Evolutionary conservation across 75 land plant genomes (phyloP).

Genomic region (Isoetes taiwanensis): DNA sequence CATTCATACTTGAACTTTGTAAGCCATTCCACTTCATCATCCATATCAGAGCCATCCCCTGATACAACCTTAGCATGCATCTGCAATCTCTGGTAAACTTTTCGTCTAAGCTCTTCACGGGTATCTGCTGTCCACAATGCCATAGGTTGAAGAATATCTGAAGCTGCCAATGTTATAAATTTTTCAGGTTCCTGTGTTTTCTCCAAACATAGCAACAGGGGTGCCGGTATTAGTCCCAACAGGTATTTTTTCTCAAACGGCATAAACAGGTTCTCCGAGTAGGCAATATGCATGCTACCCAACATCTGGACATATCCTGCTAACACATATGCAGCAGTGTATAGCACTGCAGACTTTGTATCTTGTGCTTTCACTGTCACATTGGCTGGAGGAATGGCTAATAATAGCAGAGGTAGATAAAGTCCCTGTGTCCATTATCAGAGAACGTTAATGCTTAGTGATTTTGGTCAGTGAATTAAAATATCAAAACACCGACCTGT

Average conservation of each 20-base stretch:
- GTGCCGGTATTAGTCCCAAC: constrained; percentile 21
- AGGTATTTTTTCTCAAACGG: neutral
- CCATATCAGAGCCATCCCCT: constrained; percentile 8
- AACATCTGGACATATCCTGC: constrained; percentile 20
- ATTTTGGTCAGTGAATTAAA: too few relatives aligned
- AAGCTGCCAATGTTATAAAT: constrained; percentile 17
- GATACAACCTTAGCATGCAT: constrained; percentile 8
- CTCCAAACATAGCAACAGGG: constrained; percentile 20
- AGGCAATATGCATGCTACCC: too few relatives aligned
- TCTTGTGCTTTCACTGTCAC: constrained; percentile 17
- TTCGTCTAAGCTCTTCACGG: constrained; percentile 20
- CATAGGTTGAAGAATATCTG: constrained; percentile 28
- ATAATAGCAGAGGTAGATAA: constrained; percentile 28
- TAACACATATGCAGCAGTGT: constrained; percentile 33
- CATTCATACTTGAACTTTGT: constrained; percentile 27
- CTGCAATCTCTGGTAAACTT: constrained; percentile 14
- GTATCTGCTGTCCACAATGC: constrained; percentile 25
- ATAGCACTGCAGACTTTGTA: constrained; percentile 27
- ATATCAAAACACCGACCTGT: too few relatives aligned
- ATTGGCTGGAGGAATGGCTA: constrained; percentile 27
- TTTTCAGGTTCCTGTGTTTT: constrained; percentile 29
- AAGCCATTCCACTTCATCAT: constrained; percentile 33
- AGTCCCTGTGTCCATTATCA: constrained; percentile 25
- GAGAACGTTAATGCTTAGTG: neutral
- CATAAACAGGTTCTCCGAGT: too few relatives aligned